Evolutionary conservation across 164 flowering plant species (phyloP).

Genomic region (Chloranthus sessilifolius): DNA sequence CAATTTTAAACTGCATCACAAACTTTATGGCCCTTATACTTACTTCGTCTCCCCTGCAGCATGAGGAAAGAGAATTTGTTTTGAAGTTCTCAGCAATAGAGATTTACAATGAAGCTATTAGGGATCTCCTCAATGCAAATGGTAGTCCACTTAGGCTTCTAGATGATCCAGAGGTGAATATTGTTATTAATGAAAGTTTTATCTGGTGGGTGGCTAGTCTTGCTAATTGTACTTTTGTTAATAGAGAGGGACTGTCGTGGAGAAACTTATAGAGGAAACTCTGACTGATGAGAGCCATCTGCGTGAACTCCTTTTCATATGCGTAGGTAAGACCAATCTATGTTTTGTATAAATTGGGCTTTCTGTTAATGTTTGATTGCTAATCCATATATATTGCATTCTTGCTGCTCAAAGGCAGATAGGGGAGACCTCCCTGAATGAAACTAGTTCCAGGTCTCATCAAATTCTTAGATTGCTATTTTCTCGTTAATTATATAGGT

Average conservation of each 20-base stretch:
- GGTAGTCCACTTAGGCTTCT: constrained; percentile 71
- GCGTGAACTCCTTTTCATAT: constrained; percentile 61
- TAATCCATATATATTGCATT: constrained; percentile 9
- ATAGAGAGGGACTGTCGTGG: constrained; percentile 90
- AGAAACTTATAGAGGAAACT: constrained; percentile 74
- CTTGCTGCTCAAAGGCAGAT: constrained; percentile 84
- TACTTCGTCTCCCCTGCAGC: constrained; percentile 36
- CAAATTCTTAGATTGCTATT: constrained; percentile 87
- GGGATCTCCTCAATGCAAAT: constrained; percentile 72
- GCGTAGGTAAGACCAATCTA: constrained; percentile 57
- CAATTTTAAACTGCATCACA: too few species aligned
- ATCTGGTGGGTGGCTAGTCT: too few species aligned
- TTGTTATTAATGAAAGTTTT: too few species aligned
- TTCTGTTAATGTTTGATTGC: not conserved
- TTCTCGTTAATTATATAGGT: not conserved
- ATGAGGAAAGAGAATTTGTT: constrained; percentile 60
- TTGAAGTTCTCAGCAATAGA: constrained; percentile 93
- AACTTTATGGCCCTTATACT: too few species aligned
- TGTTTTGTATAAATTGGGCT: not conserved
- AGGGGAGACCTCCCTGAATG: constrained; percentile 87
- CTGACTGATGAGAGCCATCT: constrained; percentile 61
- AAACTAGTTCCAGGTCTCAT: constrained; percentile 95
- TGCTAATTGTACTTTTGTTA: too few species aligned
- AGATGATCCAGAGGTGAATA: constrained; percentile 92
- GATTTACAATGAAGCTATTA: constrained; percentile 90